Conservation (phyloP, 371 early-diverging fungal species). For the Rhizopus delemar region DNA sequence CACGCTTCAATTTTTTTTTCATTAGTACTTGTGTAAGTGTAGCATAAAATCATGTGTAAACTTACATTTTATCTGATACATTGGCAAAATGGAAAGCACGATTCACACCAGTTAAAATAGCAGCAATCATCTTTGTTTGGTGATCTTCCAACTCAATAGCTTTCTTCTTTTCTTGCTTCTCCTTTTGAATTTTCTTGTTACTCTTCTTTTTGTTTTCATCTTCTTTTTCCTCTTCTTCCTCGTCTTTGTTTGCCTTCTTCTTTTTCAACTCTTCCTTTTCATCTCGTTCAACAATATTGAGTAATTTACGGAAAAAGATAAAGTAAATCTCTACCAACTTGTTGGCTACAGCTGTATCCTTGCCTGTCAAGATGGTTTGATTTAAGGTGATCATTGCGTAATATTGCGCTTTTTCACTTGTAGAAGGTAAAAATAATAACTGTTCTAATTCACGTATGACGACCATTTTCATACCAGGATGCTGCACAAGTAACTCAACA, state of each 20-base stretch:
- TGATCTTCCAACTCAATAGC: conserved; percentile 64
- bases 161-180: conserved; percentile 46
- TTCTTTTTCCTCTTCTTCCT: conserved; percentile 47
- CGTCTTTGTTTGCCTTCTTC: conserved; percentile 45
- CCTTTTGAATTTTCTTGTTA: conserved; percentile 46
- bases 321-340: conserved; percentile 88
- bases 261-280: conserved; percentile 51
- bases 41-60: background rate
- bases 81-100: conserved; percentile 93
- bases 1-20: conserved; percentile 38
- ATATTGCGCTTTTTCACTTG: conserved; percentile 80
- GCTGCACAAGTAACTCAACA: conserved; percentile 70
- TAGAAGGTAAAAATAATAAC: conserved; percentile 72
- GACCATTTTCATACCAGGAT: conserved; percentile 88
- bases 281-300: conserved; percentile 50
- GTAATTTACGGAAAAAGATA: conserved; percentile 81
- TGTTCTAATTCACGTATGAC: conserved; percentile 88
- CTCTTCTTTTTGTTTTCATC: conserved; percentile 38
- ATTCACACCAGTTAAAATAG: conserved; percentile 92
- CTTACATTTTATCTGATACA: conserved; percentile 73
- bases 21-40: background rate
- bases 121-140: conserved; percentile 85
- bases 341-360: conserved; percentile 76
- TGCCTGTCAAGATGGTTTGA: conserved; percentile 81
- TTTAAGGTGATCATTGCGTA: conserved; percentile 87